Evolutionary conservation across 768 basidiomycete genomes (phyloP), one percentile per base, ranked within the genome.

Genomic region (Glaciozyma martinii): DNA sequence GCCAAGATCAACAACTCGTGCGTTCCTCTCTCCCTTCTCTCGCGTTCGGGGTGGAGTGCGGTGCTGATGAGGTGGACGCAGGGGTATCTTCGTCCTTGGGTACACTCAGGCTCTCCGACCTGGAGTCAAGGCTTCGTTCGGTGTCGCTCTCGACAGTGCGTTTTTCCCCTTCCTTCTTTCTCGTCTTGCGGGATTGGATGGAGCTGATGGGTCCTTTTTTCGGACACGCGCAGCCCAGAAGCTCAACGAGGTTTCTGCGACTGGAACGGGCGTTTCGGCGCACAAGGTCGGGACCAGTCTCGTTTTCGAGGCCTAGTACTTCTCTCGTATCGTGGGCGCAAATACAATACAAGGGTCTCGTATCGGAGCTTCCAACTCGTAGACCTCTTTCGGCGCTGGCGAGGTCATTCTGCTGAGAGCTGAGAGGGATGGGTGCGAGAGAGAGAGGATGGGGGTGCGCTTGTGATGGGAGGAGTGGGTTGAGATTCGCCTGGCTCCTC

Each of bases 61-160:
- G 19, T 4, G 3, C 52, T 42, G n/a, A 30, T 10, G 97, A 97
- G 83, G 97, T 81, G 97, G 95, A 85, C 7, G 21, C 29, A 56
- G 30, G 44, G 43, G 54, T 33, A 23, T 43, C 21, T 40, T 63
- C 29, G 23, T 10, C 42, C 59, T 6, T 56, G 59, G 54, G 71
- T 92, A 91, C 81, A 94, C 91, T 59, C 94, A 99, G 80, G 80
- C 84, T 46, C 88, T 99, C 75, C 74, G 90, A 71, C 90, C 90
- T 59, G 92, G 92, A 74, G 89, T 97, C 74, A 90, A 88, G 78
- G 88, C 88, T 55, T 82, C 87, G 57, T 92, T 97, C 77, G 93
- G 94, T 80, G 84, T 97, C 74, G 90, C 91, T 71, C 81, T 99
- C 70, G 95, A 99, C 80, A 94, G 91, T 66, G 86, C 90, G 37